Base-by-base conservation (phyloP, 2,329 filamentous ascomycete genomes). In the Stenocarpella maydis region DNA sequence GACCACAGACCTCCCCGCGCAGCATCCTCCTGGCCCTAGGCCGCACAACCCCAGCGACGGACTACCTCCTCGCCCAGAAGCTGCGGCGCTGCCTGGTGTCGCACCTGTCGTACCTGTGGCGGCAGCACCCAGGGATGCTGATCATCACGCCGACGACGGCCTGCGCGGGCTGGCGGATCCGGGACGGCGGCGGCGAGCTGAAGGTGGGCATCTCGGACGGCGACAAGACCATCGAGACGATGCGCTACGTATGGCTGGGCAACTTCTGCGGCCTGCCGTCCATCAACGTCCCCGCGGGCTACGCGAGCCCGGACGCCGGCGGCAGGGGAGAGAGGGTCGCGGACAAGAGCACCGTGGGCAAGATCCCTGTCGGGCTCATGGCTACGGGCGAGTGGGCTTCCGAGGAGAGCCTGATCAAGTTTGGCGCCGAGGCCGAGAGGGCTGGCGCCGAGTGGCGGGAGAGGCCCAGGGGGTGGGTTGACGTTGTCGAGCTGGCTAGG, bases 11-110 rank as follows among this genome's bases (percentile, higher is more conserved):
- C 41, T n/a, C 15, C 10, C 45, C 19, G 31, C 93, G 90, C 78
- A 88, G 89, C 69, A 83, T 94, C 43, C 83, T 94, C 5, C 82
- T 94, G 47, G 85, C 87, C 0, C 83, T 94, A 10, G 90, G 87
- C 49, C 83, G 85, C 41, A 85, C 87, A 8, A 90, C 90, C 0
- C 85, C 89, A 0, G 84, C 90, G 0, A 85, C 86, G 0, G 92
- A 95, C 75, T 89, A 92, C 71, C 77, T 93, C 7, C 83, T 91
- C 9, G 89, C 91, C 0, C 92, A 94, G 75, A 90, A 91, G 69
- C 81, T 95, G 6, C 88, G 92, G 10, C 84, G 86, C 34, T 79
- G 92, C 31, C 81, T 94, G 39, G 92, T 94, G 88, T 83, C 87
- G 65, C 92, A 95, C 75, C 86, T 95, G 3, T 84, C 91, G 0